Conservation (phyloP, 352 stramenopile genomes). For the Phytophthora podocarpi region DNA sequence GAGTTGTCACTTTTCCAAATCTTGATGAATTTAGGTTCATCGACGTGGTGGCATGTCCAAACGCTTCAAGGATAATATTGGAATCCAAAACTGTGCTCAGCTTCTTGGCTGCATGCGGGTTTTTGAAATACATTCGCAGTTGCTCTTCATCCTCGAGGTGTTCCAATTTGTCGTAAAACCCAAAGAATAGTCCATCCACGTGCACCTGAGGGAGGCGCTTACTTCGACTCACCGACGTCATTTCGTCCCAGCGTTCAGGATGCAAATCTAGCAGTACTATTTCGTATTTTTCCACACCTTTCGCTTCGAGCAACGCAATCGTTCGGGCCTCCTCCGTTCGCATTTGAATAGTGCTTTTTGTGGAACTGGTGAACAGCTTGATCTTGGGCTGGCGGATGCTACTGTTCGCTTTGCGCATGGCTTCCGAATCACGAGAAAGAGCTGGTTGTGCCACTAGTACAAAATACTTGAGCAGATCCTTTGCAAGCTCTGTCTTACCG, state of each 20-base stretch:
- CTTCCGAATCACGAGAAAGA: slow-evolving; percentile 8
- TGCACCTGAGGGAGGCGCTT: slow-evolving; percentile 79
- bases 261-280: slow-evolving; percentile 75
- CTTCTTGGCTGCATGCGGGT: slow-evolving; percentile 63
- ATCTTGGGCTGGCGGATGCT: slow-evolving; percentile 37
- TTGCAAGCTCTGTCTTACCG: slow-evolving; percentile 78
- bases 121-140: slow-evolving; percentile 79
- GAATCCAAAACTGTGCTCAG: slow-evolving; percentile 65
- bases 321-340: slow-evolving; percentile 73
- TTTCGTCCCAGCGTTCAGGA: slow-evolving; percentile 68
- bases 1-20: slow-evolving; percentile 69
- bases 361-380: slow-evolving; percentile 81
- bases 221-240: slow-evolving; percentile 69
- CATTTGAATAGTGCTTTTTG: slow-evolving; percentile 86
- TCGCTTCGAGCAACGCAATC: slow-evolving; percentile 76
- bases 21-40: slow-evolving; percentile 80
- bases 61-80: slow-evolving; percentile 81
- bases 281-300: slow-evolving; percentile 67
- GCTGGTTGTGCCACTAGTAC: slow-evolving; percentile 59
- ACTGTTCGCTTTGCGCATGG: not conserved
- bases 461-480: slow-evolving; percentile 82
- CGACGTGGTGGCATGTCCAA: slow-evolving; percentile 66
- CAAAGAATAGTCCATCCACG: slow-evolving; percentile 73
- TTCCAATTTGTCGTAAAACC: slow-evolving; percentile 82
- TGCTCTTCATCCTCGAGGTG: slow-evolving; percentile 81